Percentiles rank a stretch among this genome's conserved stretches.
phyloP scores from a whole-genome alignment of 2,329 filamentous ascomycete genomes.

The Fusarium sp. region DNA sequence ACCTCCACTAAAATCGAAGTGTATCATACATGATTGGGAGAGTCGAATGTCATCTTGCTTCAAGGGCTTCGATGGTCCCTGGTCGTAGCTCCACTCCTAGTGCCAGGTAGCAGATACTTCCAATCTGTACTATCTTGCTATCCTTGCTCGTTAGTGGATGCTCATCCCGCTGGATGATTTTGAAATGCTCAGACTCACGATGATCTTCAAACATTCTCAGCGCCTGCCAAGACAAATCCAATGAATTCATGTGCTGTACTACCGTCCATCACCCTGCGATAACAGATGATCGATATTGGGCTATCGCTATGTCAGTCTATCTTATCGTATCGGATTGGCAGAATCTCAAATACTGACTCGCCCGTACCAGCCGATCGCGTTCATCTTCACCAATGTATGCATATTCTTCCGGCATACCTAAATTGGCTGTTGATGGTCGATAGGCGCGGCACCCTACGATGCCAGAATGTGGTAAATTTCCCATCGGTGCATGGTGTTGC shows the following conservation, averaged over 20 bases:
- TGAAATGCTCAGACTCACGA: constrained; percentile 39
- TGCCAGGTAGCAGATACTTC: constrained; percentile 41
- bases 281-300: constrained; percentile 8
- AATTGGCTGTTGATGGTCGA: constrained; percentile 7
- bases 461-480: constrained; percentile 28
- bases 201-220: constrained; percentile 43
- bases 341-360: constrained; percentile 16
- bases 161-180: constrained; percentile 44
- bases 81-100: constrained; percentile 34
- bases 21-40: constrained; percentile 44
- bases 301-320: constrained; percentile 13
- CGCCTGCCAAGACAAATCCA: constrained; percentile 39
- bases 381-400: not conserved
- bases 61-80: constrained; percentile 41
- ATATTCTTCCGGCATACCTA: not conserved
- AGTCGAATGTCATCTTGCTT: constrained; percentile 51
- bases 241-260: constrained; percentile 11
- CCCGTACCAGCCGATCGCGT: constrained; percentile 10
- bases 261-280: constrained; percentile 29
- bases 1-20: constrained; percentile 42
- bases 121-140: constrained; percentile 28
- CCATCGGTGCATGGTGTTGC: constrained; percentile 38
- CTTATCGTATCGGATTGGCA: constrained; percentile 21
- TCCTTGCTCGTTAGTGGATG: constrained; percentile 35
- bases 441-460: constrained; percentile 22